Base-by-base conservation (phyloP, 1,139 yeast species). In the Saccharomyces pastorianus region DNA sequence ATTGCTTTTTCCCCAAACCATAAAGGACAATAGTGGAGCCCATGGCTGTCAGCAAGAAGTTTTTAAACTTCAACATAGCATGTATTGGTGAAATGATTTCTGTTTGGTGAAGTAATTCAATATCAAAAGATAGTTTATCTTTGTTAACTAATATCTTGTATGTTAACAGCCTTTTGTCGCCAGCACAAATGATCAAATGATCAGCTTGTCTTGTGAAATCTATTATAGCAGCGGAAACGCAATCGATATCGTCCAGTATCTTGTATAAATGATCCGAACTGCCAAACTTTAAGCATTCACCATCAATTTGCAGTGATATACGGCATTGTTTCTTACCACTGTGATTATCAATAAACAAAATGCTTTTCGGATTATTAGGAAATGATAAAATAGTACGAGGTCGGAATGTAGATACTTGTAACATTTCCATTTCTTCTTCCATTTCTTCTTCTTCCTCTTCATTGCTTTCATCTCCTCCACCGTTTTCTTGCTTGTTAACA, bases 1-100 rank as follows among this genome's bases (percentile, higher is more conserved):
- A 73, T 65, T 90, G 97, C 59, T 84, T 86, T 61, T 78, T 77
- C 1, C 99, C 99, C 41, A 90, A 60, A 44, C 85, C 95, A 66
- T 79, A 90, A 6, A 88, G 63, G 23, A 89, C 73, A 31, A 93
- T 62, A 32, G 71, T 69, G 51, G 78, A 76, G 0, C 77, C 79
- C 54, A 80, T 64, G 0, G 88, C 95, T 0, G 80, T 85, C 1
- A 90, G 68, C 1, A 90, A 66, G 58, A 76, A 76, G 0, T 85
- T 88, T 47, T 83, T 79, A 67, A 87, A 90, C 14, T 74, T 72
- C 0, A 70, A 59, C 66, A 91, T 62, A 0, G 85, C 76, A 31
- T 76, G 61, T 0, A 85, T 82, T 0, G 75, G 71, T 8, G 64
- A 71, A 6, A 80, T 83, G 0, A 86, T 71, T 28, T 71, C 67